Base-by-base conservation (phyloP, 495 filamentous ascomycete genomes). In the Usnea hakonensis region DNA sequence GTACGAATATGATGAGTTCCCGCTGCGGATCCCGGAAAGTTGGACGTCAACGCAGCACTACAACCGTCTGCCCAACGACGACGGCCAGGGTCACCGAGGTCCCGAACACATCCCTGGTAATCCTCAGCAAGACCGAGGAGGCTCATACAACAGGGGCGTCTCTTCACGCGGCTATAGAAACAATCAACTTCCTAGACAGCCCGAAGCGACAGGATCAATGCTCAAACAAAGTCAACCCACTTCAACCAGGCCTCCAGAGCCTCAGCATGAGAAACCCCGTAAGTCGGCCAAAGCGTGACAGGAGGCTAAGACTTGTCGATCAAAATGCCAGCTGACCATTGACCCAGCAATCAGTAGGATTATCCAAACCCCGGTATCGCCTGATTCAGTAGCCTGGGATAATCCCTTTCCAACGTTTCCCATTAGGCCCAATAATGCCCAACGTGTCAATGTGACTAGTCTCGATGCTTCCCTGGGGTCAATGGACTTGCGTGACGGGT, bases 371-470 rank as follows among this genome's bases (percentile, higher is more conserved):
- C 76, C 76, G 8, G 69, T 73, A 23, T 76, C 73, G 26, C 80
- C 84, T 11, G 77, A 78, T 14, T 76, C 76, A 6, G 68, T 76
- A 44, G 73, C 81, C n/a, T 87, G 82, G 69, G 86, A 87, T 52
- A 86, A 84, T 64, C 82, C 87, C 5, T 90, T 89, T 63, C 85
- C 88, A 16, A 76, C 79, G 2, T 89, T 89, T 62, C 83, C 83
- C 37, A 71, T 74, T 50, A 75, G 77, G 43, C 77, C 77, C 46
- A 78, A 74, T 62, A 77, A 81, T 63, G 75, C 5, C 21, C 30
- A 30, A 36, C 37, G 52, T 38, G 36, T 55, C 3, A 55, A 56
- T 28, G 23, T 14, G 2, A 55, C 44, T 13, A 58, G 41, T 43
- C 23, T 61, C 2, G 46, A 61, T 28, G 26, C 16, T 10, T 48